A percentile compares a stretch with the other conserved stretches of the same genome.
Evolutionary conservation across 306 rosid species (phyloP).

Genomic region (Prunus padus): DNA sequence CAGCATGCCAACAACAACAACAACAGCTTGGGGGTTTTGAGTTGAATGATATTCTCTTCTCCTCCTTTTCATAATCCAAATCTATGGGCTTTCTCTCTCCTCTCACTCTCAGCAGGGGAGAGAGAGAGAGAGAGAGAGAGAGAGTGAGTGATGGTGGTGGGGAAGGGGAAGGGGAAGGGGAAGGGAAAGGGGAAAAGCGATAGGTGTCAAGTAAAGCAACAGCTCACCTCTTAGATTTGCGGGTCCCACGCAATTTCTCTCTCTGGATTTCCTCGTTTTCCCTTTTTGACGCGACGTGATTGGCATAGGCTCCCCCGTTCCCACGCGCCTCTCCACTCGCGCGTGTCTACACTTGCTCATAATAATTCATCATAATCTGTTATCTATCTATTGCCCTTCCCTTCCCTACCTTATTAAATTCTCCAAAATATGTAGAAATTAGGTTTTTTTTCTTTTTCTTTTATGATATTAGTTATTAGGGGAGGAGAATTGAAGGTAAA

Average conservation of each 20-base stretch:
- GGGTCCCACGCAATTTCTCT: slow-evolving; percentile 61
- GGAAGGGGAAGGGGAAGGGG: neutral
- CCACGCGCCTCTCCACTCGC: neutral
- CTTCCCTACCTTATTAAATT: neutral
- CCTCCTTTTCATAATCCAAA: neutral
- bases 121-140: neutral
- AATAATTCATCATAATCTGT: neutral
- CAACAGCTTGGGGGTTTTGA: slow-evolving; percentile 1
- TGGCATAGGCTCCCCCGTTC: slow-evolving; percentile 16
- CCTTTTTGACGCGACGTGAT: slow-evolving; percentile 52
- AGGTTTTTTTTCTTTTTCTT: no score
- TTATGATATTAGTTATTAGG: no score
- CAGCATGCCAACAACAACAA: neutral
- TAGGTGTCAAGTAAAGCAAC: slow-evolving; percentile 54
- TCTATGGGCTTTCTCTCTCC: neutral
- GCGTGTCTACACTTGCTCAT: slow-evolving; percentile 4
- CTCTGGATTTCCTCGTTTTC: slow-evolving; percentile 49
- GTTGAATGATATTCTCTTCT: neutral
- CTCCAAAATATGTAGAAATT: neutral
- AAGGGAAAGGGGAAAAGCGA: slow-evolving; percentile 14
- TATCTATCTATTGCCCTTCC: no score
- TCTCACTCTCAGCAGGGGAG: neutral
- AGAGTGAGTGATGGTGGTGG: neutral
- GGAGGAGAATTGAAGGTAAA: neutral
- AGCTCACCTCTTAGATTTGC: slow-evolving; percentile 65